phyloP scores from a whole-genome alignment of 1,284 basidiomycete genomes.

The Ganoderma sp. region DNA sequence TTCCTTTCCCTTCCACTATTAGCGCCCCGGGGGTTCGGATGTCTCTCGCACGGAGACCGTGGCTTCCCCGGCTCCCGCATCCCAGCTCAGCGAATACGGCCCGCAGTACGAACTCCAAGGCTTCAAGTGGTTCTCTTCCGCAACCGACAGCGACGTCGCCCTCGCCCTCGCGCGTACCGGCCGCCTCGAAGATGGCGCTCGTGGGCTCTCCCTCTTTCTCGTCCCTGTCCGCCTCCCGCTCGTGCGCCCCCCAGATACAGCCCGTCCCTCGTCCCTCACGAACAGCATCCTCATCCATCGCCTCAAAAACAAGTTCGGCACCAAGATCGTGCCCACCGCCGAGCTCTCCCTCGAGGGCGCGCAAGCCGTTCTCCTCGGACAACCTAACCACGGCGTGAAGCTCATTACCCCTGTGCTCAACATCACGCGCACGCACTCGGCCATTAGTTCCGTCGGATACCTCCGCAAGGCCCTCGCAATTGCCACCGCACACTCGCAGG shows the following conservation, averaged over 20 bases:
- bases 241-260: conserved; percentile 45
- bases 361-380: conserved; percentile 70
- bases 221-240: conserved; percentile 66
- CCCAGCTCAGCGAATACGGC: conserved; percentile 47
- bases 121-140: conserved; percentile 87
- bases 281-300: conserved; percentile 79
- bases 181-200: conserved; percentile 54
- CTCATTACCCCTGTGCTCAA: conserved; percentile 76
- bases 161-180: conserved; percentile 78
- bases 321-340: conserved; percentile 77
- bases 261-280: conserved; percentile 53
- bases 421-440: conserved; percentile 77
- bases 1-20: conserved; percentile 8
- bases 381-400: conserved; percentile 68
- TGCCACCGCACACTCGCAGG: conserved; percentile 64
- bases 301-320: conserved; percentile 83
- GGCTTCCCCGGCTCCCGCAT: conserved; percentile 48
- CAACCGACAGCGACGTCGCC: conserved; percentile 76
- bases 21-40: conserved; percentile 81
- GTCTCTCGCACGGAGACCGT: conserved; percentile 77
- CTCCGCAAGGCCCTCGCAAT: conserved; percentile 70
- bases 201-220: conserved; percentile 74
- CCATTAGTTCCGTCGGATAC: conserved; percentile 60
- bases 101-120: conserved; percentile 64
- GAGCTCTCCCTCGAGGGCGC: conserved; percentile 71